Evolutionary conservation across 441 rosid genomes (phyloP).

Genomic region (Populus hybrid): DNA sequence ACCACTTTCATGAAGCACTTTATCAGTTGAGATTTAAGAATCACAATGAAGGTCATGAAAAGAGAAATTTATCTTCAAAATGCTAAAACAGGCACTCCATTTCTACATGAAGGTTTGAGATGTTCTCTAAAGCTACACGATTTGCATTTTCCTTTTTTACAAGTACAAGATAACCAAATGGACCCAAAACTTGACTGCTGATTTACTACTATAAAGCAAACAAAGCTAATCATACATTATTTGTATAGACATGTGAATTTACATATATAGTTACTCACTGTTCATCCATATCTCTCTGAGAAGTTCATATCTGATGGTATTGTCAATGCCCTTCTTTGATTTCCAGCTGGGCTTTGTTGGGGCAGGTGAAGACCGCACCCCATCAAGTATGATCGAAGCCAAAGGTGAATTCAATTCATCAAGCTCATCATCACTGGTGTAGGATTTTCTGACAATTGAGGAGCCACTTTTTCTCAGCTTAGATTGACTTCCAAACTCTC

Average conservation of each 20-base stretch:
- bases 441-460: conserved; percentile 61
- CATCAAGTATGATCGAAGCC: conserved; percentile 45
- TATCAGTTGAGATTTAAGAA: too few species aligned
- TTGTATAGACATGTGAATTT: conserved; percentile 3
- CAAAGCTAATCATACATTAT: neutral
- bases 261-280: conserved; percentile 30
- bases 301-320: conserved; percentile 62
- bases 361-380: conserved; percentile 37
- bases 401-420: conserved; percentile 85
- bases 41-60: neutral
- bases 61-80: neutral
- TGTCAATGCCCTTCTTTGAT: conserved; percentile 38
- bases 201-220: conserved; percentile 21
- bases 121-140: conserved; percentile 12
- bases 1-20: too few species aligned
- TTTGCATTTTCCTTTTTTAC: conserved; percentile 15
- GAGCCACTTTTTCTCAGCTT: conserved; percentile 59
- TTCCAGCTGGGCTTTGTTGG: conserved; percentile 35
- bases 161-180: conserved; percentile 1
- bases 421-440: conserved; percentile 93
- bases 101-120: neutral
- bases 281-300: conserved; percentile 80
- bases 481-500: conserved; percentile 45
- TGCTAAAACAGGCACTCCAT: neutral
- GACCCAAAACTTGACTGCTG: conserved; percentile 13